These are phyloP conservation scores for Hirschfeldia incana DNA, from an alignment of 345 rosid genomes.

Conservation along the genomic window DNA sequence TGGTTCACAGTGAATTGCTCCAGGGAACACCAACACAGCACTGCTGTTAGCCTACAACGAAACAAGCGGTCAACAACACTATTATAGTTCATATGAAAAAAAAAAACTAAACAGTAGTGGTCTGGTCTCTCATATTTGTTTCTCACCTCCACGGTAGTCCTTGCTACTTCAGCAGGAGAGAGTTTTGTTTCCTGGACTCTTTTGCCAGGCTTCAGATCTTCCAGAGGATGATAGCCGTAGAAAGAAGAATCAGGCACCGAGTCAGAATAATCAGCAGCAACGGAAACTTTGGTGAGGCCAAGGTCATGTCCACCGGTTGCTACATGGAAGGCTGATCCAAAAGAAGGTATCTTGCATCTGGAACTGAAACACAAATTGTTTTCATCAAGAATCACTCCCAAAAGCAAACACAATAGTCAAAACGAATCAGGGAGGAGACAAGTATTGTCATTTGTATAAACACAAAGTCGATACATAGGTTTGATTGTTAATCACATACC, in stretches of 20 bases:
- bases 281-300: constrained; percentile 72
- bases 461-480: neutral
- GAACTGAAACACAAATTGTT: constrained; percentile 36
- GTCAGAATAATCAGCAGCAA: constrained; percentile 97
- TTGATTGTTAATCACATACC: constrained; percentile 39
- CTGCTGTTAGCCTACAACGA: constrained; percentile 62
- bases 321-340: constrained; percentile 60
- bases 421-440: neutral
- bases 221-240: constrained; percentile 91
- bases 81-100: neutral
- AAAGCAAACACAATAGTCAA: neutral
- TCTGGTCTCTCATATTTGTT: neutral
- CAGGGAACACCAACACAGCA: constrained; percentile 81
- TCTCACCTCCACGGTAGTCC: constrained; percentile 84
- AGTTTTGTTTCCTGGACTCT: constrained; percentile 68
- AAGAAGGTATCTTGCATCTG: constrained; percentile 53
- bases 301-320: constrained; percentile 54
- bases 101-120: constrained; percentile 8
- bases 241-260: constrained; percentile 87
- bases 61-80: neutral
- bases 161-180: constrained; percentile 73
- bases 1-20: constrained; percentile 79
- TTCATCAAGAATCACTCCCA: neutral
- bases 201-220: constrained; percentile 66
- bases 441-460: neutral